These are phyloP conservation scores for Termitomyces sp. DNA, from an alignment of 768 basidiomycete species.

Conservation along the genomic window DNA sequence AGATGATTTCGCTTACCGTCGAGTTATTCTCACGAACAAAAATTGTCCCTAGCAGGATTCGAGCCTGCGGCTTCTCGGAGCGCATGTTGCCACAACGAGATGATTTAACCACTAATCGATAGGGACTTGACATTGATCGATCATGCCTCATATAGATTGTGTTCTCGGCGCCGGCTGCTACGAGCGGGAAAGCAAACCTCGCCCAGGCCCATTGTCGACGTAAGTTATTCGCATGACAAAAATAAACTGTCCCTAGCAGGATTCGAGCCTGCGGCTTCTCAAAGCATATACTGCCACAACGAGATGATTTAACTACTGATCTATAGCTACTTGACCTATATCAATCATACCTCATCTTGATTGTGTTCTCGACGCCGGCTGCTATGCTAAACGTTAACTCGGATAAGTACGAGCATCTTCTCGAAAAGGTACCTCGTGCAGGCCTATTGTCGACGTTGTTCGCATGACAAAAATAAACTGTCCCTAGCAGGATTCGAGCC, in stretches of 20 bases:
- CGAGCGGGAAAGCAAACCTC: too few species aligned
- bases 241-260: conserved; percentile 18
- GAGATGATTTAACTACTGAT: conserved; percentile 16
- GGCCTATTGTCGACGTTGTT: too few species aligned
- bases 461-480: background rate
- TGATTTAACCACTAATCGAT: conserved; percentile 13
- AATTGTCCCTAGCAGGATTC: conserved; percentile 20
- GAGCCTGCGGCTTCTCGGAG: conserved; percentile 22
- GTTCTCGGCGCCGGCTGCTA: too few species aligned
- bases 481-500: conserved; percentile 21
- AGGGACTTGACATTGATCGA: background rate
- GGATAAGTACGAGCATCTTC: too few species aligned
- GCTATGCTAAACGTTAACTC: too few species aligned
- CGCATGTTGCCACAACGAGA: conserved; percentile 16
- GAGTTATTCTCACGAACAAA: background rate
- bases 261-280: conserved; percentile 22
- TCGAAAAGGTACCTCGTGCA: too few species aligned
- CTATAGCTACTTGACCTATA: background rate
- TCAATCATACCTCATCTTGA: background rate
- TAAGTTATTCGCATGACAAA: background rate
- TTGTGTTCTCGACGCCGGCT: background rate
- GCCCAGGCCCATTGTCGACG: too few species aligned
- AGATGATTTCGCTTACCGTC: too few species aligned
- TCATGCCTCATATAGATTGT: background rate
- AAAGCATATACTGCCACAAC: conserved; percentile 15